Evolutionary conservation across 768 basidiomycete species (phyloP).

Genomic region (Exidia glandulosa): DNA sequence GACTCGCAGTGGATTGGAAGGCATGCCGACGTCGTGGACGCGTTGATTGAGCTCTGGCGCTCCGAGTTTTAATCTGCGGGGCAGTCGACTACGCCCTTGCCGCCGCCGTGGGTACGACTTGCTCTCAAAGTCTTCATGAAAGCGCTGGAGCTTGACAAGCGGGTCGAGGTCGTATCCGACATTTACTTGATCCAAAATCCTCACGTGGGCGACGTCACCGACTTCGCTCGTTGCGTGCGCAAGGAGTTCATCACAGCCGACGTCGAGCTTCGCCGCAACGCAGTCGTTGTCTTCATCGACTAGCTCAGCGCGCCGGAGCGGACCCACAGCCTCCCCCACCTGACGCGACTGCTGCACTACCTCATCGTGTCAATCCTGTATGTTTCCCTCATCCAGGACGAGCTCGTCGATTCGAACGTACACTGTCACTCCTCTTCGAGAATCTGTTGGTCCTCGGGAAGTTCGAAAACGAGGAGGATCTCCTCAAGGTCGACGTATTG

Average conservation of each 20-base stretch:
- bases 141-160: slow-evolving; percentile 55
- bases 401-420: slow-evolving; percentile 60
- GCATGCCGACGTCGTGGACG: slow-evolving; percentile 55
- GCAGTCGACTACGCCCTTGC: slow-evolving; percentile 3
- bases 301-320: slow-evolving; percentile 66
- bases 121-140: slow-evolving; percentile 71
- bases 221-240: slow-evolving; percentile 76
- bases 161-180: slow-evolving; percentile 84
- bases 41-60: slow-evolving; percentile 64
- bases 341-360: slow-evolving; percentile 43
- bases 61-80: slow-evolving; percentile 24
- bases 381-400: slow-evolving; percentile 38
- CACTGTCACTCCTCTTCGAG: slow-evolving; percentile 54
- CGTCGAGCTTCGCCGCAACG: slow-evolving; percentile 60
- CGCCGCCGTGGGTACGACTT: slow-evolving; percentile 43
- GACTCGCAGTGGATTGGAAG: slow-evolving; percentile 63
- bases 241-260: slow-evolving; percentile 70
- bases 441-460: slow-evolving; percentile 63
- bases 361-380: slow-evolving; percentile 81
- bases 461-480: slow-evolving; percentile 61
- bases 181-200: slow-evolving; percentile 68
- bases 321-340: slow-evolving; percentile 69
- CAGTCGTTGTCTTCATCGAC: slow-evolving; percentile 73
- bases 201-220: slow-evolving; percentile 71
- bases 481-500: slow-evolving; percentile 82